A percentile compares a stretch with the other conserved stretches of the same genome.
These are phyloP conservation scores for Lepidium sativum DNA, from an alignment of 345 rosid species.

Conservation along the genomic window DNA sequence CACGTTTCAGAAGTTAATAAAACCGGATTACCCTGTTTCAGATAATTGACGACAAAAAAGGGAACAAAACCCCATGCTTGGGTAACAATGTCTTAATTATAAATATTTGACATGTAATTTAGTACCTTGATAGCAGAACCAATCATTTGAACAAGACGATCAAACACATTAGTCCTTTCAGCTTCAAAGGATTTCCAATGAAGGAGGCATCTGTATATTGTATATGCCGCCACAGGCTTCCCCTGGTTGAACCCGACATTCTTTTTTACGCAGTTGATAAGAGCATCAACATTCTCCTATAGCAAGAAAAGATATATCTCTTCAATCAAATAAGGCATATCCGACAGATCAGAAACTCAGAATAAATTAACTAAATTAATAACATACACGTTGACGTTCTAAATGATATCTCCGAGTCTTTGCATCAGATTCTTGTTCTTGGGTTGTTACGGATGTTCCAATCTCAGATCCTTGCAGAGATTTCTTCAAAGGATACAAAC, in stretches of 20 bases:
- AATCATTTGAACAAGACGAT: slow-evolving; percentile 95
- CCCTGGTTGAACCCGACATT: slow-evolving; percentile 82
- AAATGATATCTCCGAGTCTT: slow-evolving; percentile 52
- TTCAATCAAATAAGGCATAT: slow-evolving; percentile 5
- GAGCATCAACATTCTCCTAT: slow-evolving; percentile 84
- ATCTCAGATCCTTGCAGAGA: slow-evolving; percentile 54
- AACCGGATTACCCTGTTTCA: not conserved
- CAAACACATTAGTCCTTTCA: slow-evolving; percentile 87
- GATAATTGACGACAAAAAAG: not conserved
- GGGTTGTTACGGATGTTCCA: slow-evolving; percentile 43
- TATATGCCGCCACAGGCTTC: slow-evolving; percentile 87
- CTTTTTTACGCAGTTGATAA: slow-evolving; percentile 66
- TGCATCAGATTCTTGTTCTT: slow-evolving; percentile 66
- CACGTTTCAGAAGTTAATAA: slow-evolving; percentile 3
- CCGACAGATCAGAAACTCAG: slow-evolving; percentile 5
- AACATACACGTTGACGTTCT: slow-evolving; percentile 79
- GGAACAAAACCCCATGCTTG: not conserved
- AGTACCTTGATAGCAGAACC: slow-evolving; percentile 93
- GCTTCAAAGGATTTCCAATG: slow-evolving; percentile 99
- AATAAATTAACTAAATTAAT: slow-evolving; percentile 11
- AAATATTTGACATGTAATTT: not conserved
- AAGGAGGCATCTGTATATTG: slow-evolving; percentile 89
- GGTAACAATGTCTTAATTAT: not conserved
- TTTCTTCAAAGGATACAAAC: not conserved
- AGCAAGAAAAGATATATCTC: slow-evolving; percentile 19